These are phyloP conservation scores for Xylaria venustula DNA, from an alignment of 495 filamentous ascomycete genomes.

Conservation along the genomic window DNA sequence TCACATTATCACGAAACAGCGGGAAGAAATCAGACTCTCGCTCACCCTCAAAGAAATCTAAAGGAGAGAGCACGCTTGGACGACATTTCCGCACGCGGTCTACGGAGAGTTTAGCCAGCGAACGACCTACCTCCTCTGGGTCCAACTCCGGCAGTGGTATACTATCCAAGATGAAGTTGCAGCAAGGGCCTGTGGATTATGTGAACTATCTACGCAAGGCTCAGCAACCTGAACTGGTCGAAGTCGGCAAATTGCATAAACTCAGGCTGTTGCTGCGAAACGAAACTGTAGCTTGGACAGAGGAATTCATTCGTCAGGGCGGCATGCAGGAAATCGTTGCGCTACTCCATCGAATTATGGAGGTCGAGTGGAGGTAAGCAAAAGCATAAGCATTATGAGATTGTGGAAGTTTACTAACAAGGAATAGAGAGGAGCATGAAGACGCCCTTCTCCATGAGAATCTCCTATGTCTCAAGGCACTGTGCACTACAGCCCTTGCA, in stretches of 20 bases:
- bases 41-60: constrained; percentile 52
- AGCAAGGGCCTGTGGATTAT: constrained; percentile 70
- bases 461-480: constrained; percentile 87
- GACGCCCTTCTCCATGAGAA: constrained; percentile 90
- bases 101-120: constrained; percentile 48
- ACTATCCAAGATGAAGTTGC: constrained; percentile 53
- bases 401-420: constrained; percentile 19
- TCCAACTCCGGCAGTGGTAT: constrained; percentile 36
- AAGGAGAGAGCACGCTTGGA: constrained; percentile 50
- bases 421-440: constrained; percentile 87
- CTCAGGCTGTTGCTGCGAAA: constrained; percentile 86
- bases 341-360: constrained; percentile 84
- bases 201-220: constrained; percentile 76
- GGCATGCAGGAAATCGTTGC: constrained; percentile 91
- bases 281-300: constrained; percentile 93
- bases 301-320: constrained; percentile 81
- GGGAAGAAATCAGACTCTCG: constrained; percentile 37
- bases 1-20: constrained; percentile 64
- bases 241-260: constrained; percentile 94
- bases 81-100: constrained; percentile 53
- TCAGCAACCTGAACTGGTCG: constrained; percentile 74
- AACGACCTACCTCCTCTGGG: constrained; percentile 44
- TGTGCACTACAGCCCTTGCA: constrained; percentile 86
- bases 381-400: neutral
- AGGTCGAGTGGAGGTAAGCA: constrained; percentile 89